Evolutionary conservation across 257 asterid species (phyloP).

Genomic region (Linderniella brevidens): DNA sequence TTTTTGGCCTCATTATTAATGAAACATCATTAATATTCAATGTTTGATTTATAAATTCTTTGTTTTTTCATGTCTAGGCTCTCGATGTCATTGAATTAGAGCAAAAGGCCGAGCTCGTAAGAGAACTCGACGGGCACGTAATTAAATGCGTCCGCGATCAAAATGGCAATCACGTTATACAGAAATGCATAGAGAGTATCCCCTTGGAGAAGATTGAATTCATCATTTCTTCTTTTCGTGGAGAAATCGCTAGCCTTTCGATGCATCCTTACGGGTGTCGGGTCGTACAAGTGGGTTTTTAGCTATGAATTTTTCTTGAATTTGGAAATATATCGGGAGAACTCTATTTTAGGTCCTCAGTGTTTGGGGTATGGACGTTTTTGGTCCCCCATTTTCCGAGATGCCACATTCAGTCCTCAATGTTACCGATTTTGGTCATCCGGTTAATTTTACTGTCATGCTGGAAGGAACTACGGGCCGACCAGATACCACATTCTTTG

Average conservation of each 20-base stretch:
- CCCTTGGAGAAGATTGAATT: constrained; percentile 34
- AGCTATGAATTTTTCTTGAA: too few relatives aligned
- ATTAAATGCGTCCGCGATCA: constrained; percentile 39
- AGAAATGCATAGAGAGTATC: constrained; percentile 54
- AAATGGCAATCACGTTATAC: constrained; percentile 57
- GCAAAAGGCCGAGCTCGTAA: constrained; percentile 28
- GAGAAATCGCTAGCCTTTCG: constrained; percentile 54
- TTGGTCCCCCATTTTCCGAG: too few relatives aligned
- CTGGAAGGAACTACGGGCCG: too few relatives aligned
- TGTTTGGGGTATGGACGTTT: too few relatives aligned
- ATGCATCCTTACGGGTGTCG: constrained; percentile 76
- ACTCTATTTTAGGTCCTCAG: too few relatives aligned
- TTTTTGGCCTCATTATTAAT: not conserved
- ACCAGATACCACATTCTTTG: too few relatives aligned
- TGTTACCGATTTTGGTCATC: too few relatives aligned
- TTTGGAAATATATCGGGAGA: too few relatives aligned
- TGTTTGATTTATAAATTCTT: not conserved
- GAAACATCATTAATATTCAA: not conserved
- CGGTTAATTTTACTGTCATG: too few relatives aligned
- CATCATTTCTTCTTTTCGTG: constrained; percentile 37
- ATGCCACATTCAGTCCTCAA: too few relatives aligned
- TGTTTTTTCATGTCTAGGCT: constrained; percentile 18
- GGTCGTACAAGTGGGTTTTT: constrained; percentile 47
- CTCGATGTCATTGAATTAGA: constrained; percentile 37
- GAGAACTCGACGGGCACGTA: constrained; percentile 45